Base-by-base conservation (phyloP, 2,329 filamentous ascomycete genomes). In the Chaetomium sp. region DNA sequence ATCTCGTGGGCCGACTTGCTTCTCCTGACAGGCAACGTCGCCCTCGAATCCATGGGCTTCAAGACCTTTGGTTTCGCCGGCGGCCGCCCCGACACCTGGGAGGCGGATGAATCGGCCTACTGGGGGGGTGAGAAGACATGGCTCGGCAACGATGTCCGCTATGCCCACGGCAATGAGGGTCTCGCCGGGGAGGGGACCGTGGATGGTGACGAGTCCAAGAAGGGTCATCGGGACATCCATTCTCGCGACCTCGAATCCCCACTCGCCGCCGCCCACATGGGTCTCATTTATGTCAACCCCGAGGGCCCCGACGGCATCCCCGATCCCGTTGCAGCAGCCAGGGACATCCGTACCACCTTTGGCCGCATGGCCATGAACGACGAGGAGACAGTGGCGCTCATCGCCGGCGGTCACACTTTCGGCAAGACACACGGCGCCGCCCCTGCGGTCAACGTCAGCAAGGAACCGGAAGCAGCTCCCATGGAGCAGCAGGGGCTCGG, bases 331-430 rank as follows among this genome's bases (percentile, higher is more conserved):
- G 87, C 88, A 16, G 83, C 90, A 1, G 90, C 86, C 50, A 78
- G 82, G 64, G 90, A 93, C 72, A 93, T 93, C 74, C 89, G 89
- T 68, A 83, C 81, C 65, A 91, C 90, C 21, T 93, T 93, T 71
- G 82, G 82, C 68, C 89, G 90, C 75, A 93, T 93, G 90, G 90
- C 87, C 67, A 93, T 93, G 90, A 87, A 91, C 74, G 89, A 93
- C 74, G 87, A 91, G 78, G 90, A 93, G 81, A 93, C 90, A 0
- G 90, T 91, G 61, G 90, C 90, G 16, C 80, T 93, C 54, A 93
- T 93, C 74, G 88, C 88, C 47, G 90, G 90, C 73, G 90, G 90
- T 47, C 90, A 93, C 81, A 83, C 86, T 29, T 91, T 93, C 71
- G 90, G 90, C 72, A 93, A 93, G 85, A 91, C 90, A 0, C 90